Base-by-base conservation (phyloP, 2,329 filamentous ascomycete species). In the Colletotrichum sp. region DNA sequence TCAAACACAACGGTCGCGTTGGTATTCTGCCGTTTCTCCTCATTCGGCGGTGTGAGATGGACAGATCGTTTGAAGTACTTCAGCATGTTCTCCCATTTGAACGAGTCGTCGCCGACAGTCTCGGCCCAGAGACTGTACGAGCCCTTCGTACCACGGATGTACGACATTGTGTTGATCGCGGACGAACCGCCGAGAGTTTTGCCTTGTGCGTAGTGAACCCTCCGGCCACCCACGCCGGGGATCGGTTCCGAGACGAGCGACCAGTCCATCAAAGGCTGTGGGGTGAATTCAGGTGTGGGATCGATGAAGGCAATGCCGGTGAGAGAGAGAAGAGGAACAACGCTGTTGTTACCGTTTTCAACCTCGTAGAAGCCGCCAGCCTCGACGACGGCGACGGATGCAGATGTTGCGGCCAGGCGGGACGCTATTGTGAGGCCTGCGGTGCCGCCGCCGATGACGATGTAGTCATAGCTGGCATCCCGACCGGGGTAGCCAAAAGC, bases 391-490 rank as follows among this genome's bases (percentile, higher is more conserved):
- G 84, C 84, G 16, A 87, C 84, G 6, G 77, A 78, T 55, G 75
- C 79, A 3, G 78, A 80, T 24, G 80, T 78, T n/a, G 82, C 78
- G 12, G 84, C 81, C 0, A 87, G 79, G 4, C 85, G 80, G 18
- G 78, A 78, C 5, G 82, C 85, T 2, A 86, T 65, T 0, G 81
- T 80, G 48, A 83, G 80, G 32, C 85, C 85, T 3, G 83, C 84
- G 0, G 82, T 86, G 24, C 85, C 85, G 36, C 85, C 85, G 34
- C 85, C 85, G 26, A 85, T 79, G 10, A 87, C 32, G 30, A 78
- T 28, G 67, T 77, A 78, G 58, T 78, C 77, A 48, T 68, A 78
- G 34, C 74, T 78, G 8, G 71, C 67, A 62, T 78, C 69, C 48
- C 62, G 60, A 32, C 77, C 77, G 24, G 77, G 74, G 10, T 77